phyloP scores from a whole-genome alignment of 768 basidiomycete genomes.

The Lentinula lateritia region DNA sequence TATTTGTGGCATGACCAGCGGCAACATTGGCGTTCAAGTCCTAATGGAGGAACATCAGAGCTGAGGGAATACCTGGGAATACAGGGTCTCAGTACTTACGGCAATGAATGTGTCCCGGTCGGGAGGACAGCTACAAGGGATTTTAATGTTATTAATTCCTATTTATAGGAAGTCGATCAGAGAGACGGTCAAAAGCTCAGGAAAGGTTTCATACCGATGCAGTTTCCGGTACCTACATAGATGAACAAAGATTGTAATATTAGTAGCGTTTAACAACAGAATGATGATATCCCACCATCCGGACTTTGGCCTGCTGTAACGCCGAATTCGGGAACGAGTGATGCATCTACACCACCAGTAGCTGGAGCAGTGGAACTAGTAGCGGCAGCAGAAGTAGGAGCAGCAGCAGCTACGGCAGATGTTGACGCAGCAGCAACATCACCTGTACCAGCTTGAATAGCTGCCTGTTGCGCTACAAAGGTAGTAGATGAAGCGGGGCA shows the following conservation, averaged over 20 bases:
- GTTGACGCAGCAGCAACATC: neutral
- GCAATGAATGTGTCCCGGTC: slow-evolving; percentile 42
- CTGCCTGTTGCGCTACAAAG: slow-evolving; percentile 29
- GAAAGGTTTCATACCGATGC: slow-evolving; percentile 39
- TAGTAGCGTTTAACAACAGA: neutral
- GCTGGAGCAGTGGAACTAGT: slow-evolving; percentile 20
- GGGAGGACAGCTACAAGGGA: slow-evolving; percentile 69
- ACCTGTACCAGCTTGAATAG: slow-evolving; percentile 8
- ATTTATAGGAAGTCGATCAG: slow-evolving; percentile 54
- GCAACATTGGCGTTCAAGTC: slow-evolving; percentile 50
- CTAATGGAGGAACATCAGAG: slow-evolving; percentile 9
- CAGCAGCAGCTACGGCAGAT: slow-evolving; percentile 15
- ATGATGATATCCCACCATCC: slow-evolving; percentile 22
- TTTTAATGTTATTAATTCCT: slow-evolving; percentile 42
- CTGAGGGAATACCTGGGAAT: neutral
- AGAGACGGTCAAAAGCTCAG: slow-evolving; percentile 29
- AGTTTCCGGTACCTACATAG: slow-evolving; percentile 50
- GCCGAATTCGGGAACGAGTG: slow-evolving; percentile 56
- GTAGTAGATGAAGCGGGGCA: slow-evolving; percentile 64
- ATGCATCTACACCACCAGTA: slow-evolving; percentile 40
- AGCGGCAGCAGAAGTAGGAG: slow-evolving; percentile 23
- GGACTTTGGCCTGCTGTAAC: slow-evolving; percentile 53
- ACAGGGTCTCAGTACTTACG: neutral
- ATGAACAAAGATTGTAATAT: neutral
- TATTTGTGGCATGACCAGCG: slow-evolving; percentile 61